Conservation (phyloP, 108 stramenopile genomes). For the Schizochytrium sp. region DNA sequence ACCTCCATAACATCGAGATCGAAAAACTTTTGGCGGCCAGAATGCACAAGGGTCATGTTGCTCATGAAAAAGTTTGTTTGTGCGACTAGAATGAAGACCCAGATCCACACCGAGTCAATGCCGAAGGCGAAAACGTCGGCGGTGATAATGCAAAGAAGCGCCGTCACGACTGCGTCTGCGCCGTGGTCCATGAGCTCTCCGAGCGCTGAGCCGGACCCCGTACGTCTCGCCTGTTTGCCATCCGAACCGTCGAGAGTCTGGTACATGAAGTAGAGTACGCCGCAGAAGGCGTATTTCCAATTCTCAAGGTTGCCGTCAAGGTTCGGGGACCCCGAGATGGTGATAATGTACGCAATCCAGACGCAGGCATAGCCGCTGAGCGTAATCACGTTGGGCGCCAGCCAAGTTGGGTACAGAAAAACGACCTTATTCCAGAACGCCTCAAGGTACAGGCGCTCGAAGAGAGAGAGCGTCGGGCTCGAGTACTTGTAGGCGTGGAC, state of each 20-base stretch:
- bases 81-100: background rate
- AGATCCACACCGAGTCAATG: background rate
- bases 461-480: conserved; percentile 2
- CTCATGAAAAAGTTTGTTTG: background rate
- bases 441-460: background rate
- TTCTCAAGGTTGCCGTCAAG: conserved; percentile 43
- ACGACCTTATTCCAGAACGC: background rate
- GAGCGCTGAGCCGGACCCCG: conserved; percentile 35
- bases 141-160: background rate
- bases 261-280: conserved; percentile 61
- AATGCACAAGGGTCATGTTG: conserved; percentile 6
- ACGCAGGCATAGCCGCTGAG: conserved; percentile 6
- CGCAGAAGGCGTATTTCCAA: conserved; percentile 73
- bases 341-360: background rate
- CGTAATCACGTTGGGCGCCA: conserved; percentile 11
- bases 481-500: conserved; percentile 13
- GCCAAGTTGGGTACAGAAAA: background rate
- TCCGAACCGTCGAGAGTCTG: conserved; percentile 80
- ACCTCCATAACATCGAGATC: conserved; percentile 1
- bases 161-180: conserved; percentile 71
- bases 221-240: conserved; percentile 57
- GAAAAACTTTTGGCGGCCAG: conserved; percentile 10
- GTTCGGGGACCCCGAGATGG: background rate
- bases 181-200: conserved; percentile 80
- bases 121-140: background rate